phyloP scores from a whole-genome alignment of 1,139 yeast species.

The Blastobotrys apis region DNA sequence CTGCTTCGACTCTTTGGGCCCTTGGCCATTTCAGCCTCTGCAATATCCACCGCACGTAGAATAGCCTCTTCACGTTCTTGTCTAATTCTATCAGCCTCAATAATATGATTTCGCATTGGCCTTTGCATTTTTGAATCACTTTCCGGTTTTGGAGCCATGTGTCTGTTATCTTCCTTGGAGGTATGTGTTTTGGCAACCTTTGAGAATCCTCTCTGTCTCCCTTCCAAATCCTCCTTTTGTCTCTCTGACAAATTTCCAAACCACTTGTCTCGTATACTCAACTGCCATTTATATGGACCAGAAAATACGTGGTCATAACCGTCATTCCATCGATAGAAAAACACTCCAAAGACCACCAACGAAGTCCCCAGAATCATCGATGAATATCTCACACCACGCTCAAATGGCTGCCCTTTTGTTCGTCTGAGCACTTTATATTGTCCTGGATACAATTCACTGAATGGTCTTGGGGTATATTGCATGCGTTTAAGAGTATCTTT shows the following conservation, averaged over 20 bases:
- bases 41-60: conserved; percentile 52
- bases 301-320: conserved; percentile 74
- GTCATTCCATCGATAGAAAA: conserved; percentile 81
- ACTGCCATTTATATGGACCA: conserved; percentile 58
- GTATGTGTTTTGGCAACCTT: conserved; percentile 17
- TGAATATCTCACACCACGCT: conserved; percentile 39
- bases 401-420: conserved; percentile 52
- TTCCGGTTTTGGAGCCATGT: conserved; percentile 17
- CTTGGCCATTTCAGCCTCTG: conserved; percentile 31
- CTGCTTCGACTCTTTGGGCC: neutral
- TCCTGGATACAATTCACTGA: conserved; percentile 70
- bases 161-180: conserved; percentile 12
- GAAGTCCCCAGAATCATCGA: conserved; percentile 26
- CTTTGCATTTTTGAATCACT: conserved; percentile 49
- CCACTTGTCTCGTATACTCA: conserved; percentile 50
- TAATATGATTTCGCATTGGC: conserved; percentile 67
- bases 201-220: conserved; percentile 36
- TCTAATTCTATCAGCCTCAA: conserved; percentile 67
- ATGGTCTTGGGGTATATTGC: conserved; percentile 77
- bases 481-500: conserved; percentile 68
- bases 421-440: conserved; percentile 68
- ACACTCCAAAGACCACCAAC: conserved; percentile 44
- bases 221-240: conserved; percentile 59
- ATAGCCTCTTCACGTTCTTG: conserved; percentile 68
- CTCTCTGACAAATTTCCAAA: conserved; percentile 51